Base-by-base conservation (phyloP, 345 rosid species). In the Corchorus olitorius region DNA sequence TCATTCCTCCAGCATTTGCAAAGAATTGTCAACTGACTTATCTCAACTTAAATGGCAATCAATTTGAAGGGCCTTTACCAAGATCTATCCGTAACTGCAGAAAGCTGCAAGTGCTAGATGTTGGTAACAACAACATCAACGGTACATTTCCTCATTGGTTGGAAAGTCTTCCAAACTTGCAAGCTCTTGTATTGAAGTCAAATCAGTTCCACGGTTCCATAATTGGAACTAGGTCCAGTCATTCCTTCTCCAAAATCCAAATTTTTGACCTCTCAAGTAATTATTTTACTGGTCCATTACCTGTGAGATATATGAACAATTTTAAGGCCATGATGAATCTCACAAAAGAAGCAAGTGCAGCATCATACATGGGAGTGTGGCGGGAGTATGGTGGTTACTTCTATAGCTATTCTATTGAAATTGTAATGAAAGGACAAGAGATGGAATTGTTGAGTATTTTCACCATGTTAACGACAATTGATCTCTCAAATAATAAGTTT, bases 61-160 rank as follows among this genome's bases (percentile, higher is more conserved):
- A 19, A 7, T 27, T 86, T 3, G 62, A 53, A 11, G 89, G 85
- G 8, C 27, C 15, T 2, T 2, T 72, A 1, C 83, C 91, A 5
- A 48, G 8, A 14, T 75, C 83, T 5, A n/a, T 88, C 22, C n/a
- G 10, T 8, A 63, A 77, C 4, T 81, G 87, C n/a, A 53, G 8
- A 41, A 4, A 8, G 10, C 27, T 88, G 8, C 66, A 78, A 67
- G 63, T 84, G 35, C 6, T 86, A 0, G 81, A 86, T 50, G 27
- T 88, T 3, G 74, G 78, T 2, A 77, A 82, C 69, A 88, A 84
- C 14, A 54, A 46, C 27, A 61, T 85, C 4, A 53, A 77, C 0
- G 85, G 53, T 49, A 68, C 41, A 2, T 84, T 88, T 15, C 89
- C 83, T 0, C 4, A 3, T 53, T 84, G 83, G 85, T 71, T 82